Percentiles rank a stretch among this genome's conserved stretches.
phyloP scores from a whole-genome alignment of 2,329 filamentous ascomycete genomes.

The Helotiales sp. region DNA sequence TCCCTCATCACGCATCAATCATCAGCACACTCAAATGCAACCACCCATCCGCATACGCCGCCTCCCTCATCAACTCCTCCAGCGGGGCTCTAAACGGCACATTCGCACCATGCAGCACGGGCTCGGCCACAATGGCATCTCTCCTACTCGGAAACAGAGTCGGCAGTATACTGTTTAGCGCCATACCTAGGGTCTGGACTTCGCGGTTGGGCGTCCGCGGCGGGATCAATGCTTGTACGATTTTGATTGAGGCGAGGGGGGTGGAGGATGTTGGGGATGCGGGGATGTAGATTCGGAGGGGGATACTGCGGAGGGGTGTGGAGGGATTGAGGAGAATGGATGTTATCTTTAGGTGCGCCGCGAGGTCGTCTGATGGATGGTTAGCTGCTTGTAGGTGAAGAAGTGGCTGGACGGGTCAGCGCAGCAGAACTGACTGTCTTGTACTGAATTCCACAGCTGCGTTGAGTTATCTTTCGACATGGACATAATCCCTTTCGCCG shows the following conservation, averaged over 20 bases:
- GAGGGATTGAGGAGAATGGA: constrained; percentile 77
- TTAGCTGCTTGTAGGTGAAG: background rate
- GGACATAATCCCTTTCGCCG: constrained; percentile 73
- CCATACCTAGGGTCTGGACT: constrained; percentile 74
- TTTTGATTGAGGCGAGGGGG: constrained; percentile 62
- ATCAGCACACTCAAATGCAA: constrained; percentile 72
- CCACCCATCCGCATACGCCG: constrained; percentile 92
- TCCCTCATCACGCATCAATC: constrained; percentile 30
- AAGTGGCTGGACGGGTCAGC: background rate
- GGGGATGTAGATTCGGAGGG: constrained; percentile 84
- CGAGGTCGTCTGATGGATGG: constrained; percentile 65
- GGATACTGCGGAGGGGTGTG: constrained; percentile 79
- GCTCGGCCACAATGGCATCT: constrained; percentile 82
- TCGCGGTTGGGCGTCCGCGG: constrained; percentile 52
- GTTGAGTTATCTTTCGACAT: constrained; percentile 71
- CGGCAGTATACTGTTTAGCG: constrained; percentile 76
- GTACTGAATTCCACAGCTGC: constrained; percentile 67
- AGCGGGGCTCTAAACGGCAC: constrained; percentile 81
- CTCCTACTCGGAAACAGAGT: constrained; percentile 84
- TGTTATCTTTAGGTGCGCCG: constrained; percentile 75
- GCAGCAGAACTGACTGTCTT: constrained; percentile 54
- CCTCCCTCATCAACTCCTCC: constrained; percentile 81
- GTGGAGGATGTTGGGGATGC: constrained; percentile 57
- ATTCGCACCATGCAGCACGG: constrained; percentile 82
- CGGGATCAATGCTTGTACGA: constrained; percentile 77